Evolutionary conservation across 2,329 filamentous ascomycete genomes (phyloP).

Genomic region (Exserohilum turcica): DNA sequence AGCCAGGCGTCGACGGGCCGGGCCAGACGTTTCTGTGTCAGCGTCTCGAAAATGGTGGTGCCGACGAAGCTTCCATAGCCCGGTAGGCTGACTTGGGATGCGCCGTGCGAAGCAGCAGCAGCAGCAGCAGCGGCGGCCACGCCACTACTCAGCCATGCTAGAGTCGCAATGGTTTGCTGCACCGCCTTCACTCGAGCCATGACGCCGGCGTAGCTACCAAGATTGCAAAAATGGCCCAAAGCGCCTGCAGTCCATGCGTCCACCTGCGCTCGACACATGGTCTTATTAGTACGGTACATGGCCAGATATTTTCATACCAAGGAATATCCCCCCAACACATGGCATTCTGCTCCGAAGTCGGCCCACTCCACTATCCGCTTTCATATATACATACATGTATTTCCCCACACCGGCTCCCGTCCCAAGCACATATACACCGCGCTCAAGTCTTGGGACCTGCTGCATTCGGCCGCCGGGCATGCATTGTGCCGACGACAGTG

Average conservation of each 20-base stretch:
- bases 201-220: not conserved
- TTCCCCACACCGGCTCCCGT: slow-evolving; percentile 1
- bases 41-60: slow-evolving; percentile 42
- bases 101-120: not conserved
- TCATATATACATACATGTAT: not conserved
- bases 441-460: slow-evolving; percentile 10
- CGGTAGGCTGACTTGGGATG: slow-evolving; percentile 30
- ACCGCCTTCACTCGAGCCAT: slow-evolving; percentile 4
- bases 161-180: slow-evolving; percentile 3
- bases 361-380: not conserved
- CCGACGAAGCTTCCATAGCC: slow-evolving; percentile 50
- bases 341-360: slow-evolving; percentile 6
- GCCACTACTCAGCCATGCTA: slow-evolving; percentile 1
- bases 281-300: too few species aligned
- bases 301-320: not conserved
- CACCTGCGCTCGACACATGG: not conserved
- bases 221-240: not conserved
- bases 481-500: not conserved
- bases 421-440: not conserved
- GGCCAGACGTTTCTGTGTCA: slow-evolving; percentile 45
- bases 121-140: too few species aligned
- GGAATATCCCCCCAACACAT: not conserved
- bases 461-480: slow-evolving; percentile 1
- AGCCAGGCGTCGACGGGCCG: slow-evolving; percentile 53
- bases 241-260: not conserved